Conservation (phyloP, 257 asterid genomes). For the Gentiana macrophylla region DNA sequence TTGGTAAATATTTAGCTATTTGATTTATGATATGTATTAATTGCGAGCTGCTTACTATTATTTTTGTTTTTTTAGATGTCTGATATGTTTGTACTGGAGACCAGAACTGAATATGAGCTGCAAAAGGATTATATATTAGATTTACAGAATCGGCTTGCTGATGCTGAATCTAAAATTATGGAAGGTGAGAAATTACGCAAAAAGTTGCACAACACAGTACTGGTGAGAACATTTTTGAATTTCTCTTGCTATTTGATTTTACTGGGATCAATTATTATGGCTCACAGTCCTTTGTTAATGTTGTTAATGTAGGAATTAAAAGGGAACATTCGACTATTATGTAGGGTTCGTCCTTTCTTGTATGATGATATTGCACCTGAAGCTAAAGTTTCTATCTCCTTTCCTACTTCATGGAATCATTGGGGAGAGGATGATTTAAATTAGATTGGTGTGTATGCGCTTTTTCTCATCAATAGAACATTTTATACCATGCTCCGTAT, state of each 20-base stretch:
- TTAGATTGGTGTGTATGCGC: constrained; percentile 50
- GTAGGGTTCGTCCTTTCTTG: constrained; percentile 69
- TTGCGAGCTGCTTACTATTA: not conserved
- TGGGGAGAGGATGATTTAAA: constrained; percentile 8
- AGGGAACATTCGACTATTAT: constrained; percentile 68
- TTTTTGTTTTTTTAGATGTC: constrained; percentile 38
- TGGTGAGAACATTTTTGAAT: constrained; percentile 36
- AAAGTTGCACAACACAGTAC: constrained; percentile 80
- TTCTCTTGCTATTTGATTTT: not conserved
- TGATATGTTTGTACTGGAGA: constrained; percentile 49
- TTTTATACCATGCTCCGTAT: constrained; percentile 1
- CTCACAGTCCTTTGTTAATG: constrained; percentile 16
- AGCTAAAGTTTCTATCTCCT: too few relatives aligned
- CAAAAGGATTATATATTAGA: constrained; percentile 24
- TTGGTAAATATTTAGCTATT: too few relatives aligned
- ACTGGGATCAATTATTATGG: not conserved
- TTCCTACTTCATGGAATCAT: too few relatives aligned
- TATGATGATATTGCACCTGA: too few relatives aligned
- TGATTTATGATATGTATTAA: not conserved
- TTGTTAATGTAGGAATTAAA: constrained; percentile 11
- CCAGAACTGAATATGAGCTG: constrained; percentile 62
- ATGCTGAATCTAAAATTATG: too few relatives aligned
- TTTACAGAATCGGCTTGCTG: too few relatives aligned
- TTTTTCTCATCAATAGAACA: constrained; percentile 1
- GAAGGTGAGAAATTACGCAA: constrained; percentile 23